Evolutionary conservation across 441 rosid species (phyloP), one percentile per base, ranked within the genome.

Genomic region (Corymbia citriodora): DNA sequence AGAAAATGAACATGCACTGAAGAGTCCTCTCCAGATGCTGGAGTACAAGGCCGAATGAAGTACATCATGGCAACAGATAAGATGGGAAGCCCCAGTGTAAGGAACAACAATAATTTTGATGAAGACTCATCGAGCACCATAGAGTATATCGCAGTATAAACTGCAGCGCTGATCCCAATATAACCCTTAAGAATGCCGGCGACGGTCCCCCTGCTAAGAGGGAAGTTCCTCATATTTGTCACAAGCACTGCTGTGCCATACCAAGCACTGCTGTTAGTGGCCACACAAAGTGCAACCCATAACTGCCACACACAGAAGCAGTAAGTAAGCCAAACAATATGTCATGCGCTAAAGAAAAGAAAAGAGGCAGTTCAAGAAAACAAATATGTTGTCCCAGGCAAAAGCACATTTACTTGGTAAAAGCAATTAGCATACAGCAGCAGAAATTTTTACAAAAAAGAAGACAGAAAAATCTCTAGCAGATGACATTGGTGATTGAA

Each of bases 221-320:
- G 99, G 90, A 98, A 98, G 92, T 98, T 98, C 94, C 99, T 95
- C 99, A 98, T 98, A 93, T 98, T 98, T 90, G 99, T 98, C 45
- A 98, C 99, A 15, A 97, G 97, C 88, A 98, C 96, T 40, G 99
- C 98, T 31, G 99, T 98, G 90, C 97, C 96, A 92, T 94, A 96
- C 99, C 99, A 98, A 65, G 99, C 96, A 93, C 94, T 96, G 92
- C 99, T 95, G 91, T 97, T 96, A 79, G 98, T 91, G 36, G 94
- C 99, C 74, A 98, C 81, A 88, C 91, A 95, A 54, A 97, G 96
- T 31, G 98, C 99, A 59, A 96, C 74, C 93, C 96, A 98, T 88
- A 98, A 93, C 99, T 98, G 95, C 93, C 90, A 90, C 72, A 89
- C 15, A 89, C 89, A 94, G 79, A 61, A 40, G 55, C 17, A 87